Percentiles rank a stretch among this genome's conserved stretches.
Conservation (phyloP, 129 eudicot species). For the Escallonia herrerae region DNA sequence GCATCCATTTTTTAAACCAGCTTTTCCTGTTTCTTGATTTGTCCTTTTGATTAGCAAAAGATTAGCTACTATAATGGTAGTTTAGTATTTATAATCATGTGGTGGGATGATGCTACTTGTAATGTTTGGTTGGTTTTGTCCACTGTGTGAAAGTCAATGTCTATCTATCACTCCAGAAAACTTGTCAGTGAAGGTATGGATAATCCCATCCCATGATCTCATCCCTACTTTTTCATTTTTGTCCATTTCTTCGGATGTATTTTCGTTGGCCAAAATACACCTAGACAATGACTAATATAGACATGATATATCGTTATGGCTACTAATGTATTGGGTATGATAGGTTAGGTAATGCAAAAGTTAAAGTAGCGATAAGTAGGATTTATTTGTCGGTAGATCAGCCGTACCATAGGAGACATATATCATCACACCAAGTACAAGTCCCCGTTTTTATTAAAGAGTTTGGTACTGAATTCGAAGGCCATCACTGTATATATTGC, state of each 20-base stretch:
- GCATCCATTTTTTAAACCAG: slow-evolving; percentile 4
- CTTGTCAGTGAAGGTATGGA: slow-evolving; percentile 23
- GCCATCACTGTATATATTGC: too few relatives aligned
- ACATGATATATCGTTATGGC: too few relatives aligned
- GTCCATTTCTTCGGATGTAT: background rate
- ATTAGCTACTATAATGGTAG: background rate
- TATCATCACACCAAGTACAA: background rate
- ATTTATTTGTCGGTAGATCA: background rate
- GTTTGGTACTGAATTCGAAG: too few relatives aligned
- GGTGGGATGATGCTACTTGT: background rate
- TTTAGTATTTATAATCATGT: background rate
- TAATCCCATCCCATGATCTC: slow-evolving; percentile 6
- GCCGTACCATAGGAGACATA: slow-evolving; percentile 6
- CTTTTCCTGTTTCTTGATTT: background rate
- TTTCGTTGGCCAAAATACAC: too few relatives aligned
- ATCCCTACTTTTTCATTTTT: background rate
- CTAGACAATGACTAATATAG: too few relatives aligned
- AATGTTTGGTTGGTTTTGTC: background rate
- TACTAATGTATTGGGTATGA: too few relatives aligned
- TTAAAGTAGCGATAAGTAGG: too few relatives aligned
- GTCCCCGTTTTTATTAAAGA: background rate
- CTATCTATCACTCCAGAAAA: slow-evolving; percentile 12
- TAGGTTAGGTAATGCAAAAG: too few relatives aligned
- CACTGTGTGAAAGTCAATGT: slow-evolving; percentile 19
- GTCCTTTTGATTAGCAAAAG: background rate